Conservation (phyloP, 2,329 filamentous ascomycete species). For the Trichophyton simii region DNA sequence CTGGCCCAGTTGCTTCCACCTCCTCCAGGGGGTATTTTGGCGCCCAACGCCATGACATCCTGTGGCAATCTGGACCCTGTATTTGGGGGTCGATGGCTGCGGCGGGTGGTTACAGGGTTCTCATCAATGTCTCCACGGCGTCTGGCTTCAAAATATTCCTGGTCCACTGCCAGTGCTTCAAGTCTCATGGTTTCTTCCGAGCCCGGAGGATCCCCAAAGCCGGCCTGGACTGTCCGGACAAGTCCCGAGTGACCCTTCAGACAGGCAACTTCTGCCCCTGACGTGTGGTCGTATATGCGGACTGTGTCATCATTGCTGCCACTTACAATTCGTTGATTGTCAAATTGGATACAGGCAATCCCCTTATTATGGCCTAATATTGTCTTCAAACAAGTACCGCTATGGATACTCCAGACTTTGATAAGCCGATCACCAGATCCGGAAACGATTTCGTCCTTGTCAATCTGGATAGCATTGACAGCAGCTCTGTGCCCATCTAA, state of each 20-base stretch:
- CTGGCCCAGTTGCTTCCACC: slow-evolving; percentile 79
- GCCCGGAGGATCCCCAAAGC: slow-evolving; percentile 78
- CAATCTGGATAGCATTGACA: slow-evolving; percentile 90
- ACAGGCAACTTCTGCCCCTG: slow-evolving; percentile 78
- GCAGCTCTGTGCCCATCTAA: slow-evolving; percentile 79
- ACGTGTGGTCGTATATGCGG: slow-evolving; percentile 80
- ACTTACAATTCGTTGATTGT: slow-evolving; percentile 83
- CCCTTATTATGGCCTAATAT: slow-evolving; percentile 84
- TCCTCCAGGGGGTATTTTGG: slow-evolving; percentile 79
- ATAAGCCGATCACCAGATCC: slow-evolving; percentile 88
- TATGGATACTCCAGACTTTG: slow-evolving; percentile 87
- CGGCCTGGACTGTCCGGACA: slow-evolving; percentile 87
- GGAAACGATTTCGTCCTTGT: slow-evolving; percentile 75
- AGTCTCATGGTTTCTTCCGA: slow-evolving; percentile 61
- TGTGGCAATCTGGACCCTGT: slow-evolving; percentile 62
- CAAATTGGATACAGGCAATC: slow-evolving; percentile 95
- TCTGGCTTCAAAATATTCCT: slow-evolving; percentile 53
- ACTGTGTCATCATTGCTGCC: slow-evolving; percentile 94
- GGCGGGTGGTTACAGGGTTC: slow-evolving; percentile 42
- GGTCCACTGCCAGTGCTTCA: slow-evolving; percentile 61
- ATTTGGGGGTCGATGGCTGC: slow-evolving; percentile 43
- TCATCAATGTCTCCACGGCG: slow-evolving; percentile 32
- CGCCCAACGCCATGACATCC: slow-evolving; percentile 63
- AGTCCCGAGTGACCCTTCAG: slow-evolving; percentile 70
- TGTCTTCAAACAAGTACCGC: slow-evolving; percentile 61